These are phyloP conservation scores for Bidens hawaiensis DNA, from an alignment of 140 eudicot genomes.

Conservation along the genomic window DNA sequence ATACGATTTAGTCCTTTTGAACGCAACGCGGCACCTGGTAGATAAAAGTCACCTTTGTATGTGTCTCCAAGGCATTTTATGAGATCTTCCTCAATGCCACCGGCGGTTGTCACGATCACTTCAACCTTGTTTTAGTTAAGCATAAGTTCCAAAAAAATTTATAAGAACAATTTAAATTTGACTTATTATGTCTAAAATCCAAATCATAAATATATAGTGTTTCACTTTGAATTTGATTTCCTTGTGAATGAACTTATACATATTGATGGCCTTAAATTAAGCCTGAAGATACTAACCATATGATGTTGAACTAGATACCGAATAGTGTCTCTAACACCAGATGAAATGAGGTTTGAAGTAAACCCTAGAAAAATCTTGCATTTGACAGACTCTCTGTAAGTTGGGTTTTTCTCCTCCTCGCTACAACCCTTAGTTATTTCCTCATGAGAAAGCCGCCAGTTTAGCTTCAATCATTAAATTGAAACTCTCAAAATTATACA, in stretches of 20 bases:
- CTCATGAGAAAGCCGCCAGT: slow-evolving; percentile 93
- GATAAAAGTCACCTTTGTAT: slow-evolving; percentile 77
- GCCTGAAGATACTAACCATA: slow-evolving; percentile 53
- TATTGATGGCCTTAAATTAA: too few species aligned
- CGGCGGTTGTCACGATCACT: slow-evolving; percentile 91
- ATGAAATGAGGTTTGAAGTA: slow-evolving; percentile 86
- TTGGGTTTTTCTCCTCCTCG: slow-evolving; percentile 57
- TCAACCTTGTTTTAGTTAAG: slow-evolving; percentile 49
- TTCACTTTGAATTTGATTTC: too few species aligned
- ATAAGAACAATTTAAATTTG: background rate
- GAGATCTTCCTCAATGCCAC: slow-evolving; percentile 94
- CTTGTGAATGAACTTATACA: too few species aligned
- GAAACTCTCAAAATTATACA: slow-evolving; percentile 15
- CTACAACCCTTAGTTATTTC: slow-evolving; percentile 60
- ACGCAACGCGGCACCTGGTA: slow-evolving; percentile 80
- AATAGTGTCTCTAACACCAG: slow-evolving; percentile 80
- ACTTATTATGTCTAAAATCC: background rate
- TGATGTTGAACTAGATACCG: slow-evolving; percentile 87
- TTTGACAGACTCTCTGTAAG: slow-evolving; percentile 69
- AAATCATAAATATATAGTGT: background rate
- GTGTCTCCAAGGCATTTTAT: slow-evolving; percentile 96
- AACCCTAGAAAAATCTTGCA: slow-evolving; percentile 90
- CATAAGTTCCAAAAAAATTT: background rate
- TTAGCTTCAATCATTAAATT: slow-evolving; percentile 51
- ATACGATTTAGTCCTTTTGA: slow-evolving; percentile 88